Conservation (phyloP, 805 yeast species). For the Spathaspora girioi region DNA sequence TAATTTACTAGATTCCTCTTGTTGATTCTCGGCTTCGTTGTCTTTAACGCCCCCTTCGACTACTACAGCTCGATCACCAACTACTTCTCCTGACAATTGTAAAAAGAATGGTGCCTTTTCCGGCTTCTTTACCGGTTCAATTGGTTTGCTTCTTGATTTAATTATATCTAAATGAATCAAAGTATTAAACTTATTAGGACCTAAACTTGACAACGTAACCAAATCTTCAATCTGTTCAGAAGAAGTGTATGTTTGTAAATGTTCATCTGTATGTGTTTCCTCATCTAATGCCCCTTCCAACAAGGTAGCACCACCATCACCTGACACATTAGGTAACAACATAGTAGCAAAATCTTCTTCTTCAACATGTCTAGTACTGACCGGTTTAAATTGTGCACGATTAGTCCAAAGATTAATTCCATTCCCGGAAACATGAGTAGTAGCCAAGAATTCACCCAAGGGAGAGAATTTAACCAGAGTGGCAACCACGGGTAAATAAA, state of each 20-base stretch:
- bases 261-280: constrained; percentile 12
- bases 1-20: constrained; percentile 27
- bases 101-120: constrained; percentile 80
- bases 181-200: constrained; percentile 77
- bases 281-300: constrained; percentile 75
- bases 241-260: constrained; percentile 44
- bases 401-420: constrained; percentile 94
- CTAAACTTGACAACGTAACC: constrained; percentile 72
- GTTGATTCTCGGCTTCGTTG: constrained; percentile 16
- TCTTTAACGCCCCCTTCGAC: constrained; percentile 26
- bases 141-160: constrained; percentile 83
- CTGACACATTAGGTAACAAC: constrained; percentile 71
- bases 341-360: constrained; percentile 68
- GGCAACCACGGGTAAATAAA: constrained; percentile 71
- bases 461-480: constrained; percentile 81
- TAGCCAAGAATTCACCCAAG: constrained; percentile 84
- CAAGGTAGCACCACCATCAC: constrained; percentile 68
- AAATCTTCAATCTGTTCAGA: constrained; percentile 63
- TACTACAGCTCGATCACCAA: constrained; percentile 64
- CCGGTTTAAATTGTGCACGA: constrained; percentile 74
- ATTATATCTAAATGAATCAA: constrained; percentile 79
- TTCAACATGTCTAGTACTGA: constrained; percentile 71
- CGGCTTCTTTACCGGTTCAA: constrained; percentile 82
- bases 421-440: constrained; percentile 84
- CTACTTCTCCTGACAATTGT: constrained; percentile 58